Evolutionary conservation across 305 asterid species (phyloP).

Genomic region (Solanum hybrid): DNA sequence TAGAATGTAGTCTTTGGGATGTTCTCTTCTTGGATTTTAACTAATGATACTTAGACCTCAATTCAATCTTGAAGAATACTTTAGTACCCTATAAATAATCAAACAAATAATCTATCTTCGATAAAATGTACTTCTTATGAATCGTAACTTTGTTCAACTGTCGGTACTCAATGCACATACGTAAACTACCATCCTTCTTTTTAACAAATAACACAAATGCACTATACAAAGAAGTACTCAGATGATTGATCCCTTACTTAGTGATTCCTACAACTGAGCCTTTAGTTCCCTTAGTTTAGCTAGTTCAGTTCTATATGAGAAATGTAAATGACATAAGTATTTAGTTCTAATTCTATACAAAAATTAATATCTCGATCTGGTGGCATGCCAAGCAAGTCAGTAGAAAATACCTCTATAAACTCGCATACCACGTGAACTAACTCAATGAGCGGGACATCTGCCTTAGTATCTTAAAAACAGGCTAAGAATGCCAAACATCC

Average conservation of each 20-base stretch:
- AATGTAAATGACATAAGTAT: not conserved
- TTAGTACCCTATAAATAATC: not conserved
- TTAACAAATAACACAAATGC: not conserved
- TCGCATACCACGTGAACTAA: not conserved
- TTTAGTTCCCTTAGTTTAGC: not conserved
- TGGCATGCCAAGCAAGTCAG: not conserved
- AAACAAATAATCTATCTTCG: no score
- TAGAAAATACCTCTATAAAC: not conserved
- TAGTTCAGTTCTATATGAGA: not conserved
- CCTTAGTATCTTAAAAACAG: not conserved
- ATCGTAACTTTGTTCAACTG: not conserved
- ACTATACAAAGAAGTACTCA: not conserved
- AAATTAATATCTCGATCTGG: not conserved
- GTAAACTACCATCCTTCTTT: not conserved
- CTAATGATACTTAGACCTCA: not conserved
- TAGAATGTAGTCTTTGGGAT: not conserved
- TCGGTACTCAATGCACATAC: not conserved
- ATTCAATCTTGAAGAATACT: not conserved
- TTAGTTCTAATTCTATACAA: not conserved
- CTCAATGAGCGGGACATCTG: not conserved
- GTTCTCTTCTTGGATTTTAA: not conserved
- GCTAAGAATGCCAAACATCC: not conserved
- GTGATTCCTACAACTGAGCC: not conserved
- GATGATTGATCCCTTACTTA: not conserved
- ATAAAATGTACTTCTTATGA: not conserved